Percentiles rank a stretch among this genome's conserved stretches.
Evolutionary conservation across 2,329 filamentous ascomycete genomes (phyloP).

Genomic region (Cadophora sp.): DNA sequence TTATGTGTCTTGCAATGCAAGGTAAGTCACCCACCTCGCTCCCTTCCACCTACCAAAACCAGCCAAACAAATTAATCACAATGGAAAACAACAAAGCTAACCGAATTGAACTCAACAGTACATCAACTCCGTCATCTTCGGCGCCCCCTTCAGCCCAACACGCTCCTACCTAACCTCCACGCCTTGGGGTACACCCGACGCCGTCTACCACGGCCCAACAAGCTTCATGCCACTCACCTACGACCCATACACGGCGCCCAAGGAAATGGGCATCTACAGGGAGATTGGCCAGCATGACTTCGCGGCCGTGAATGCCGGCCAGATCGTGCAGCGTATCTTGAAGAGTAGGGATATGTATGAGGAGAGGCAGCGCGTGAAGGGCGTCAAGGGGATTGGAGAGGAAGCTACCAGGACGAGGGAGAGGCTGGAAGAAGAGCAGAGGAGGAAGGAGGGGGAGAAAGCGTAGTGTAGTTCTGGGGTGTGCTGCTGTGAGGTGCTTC

Average conservation of each 20-base stretch:
- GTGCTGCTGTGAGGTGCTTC: too few relatives aligned
- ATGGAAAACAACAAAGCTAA: neutral
- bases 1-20: slow-evolving; percentile 95
- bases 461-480: neutral
- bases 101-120: slow-evolving; percentile 60
- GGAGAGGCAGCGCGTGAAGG: slow-evolving; percentile 88
- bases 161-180: slow-evolving; percentile 76
- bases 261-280: slow-evolving; percentile 82
- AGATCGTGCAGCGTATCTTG: slow-evolving; percentile 91
- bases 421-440: slow-evolving; percentile 57
- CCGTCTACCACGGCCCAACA: slow-evolving; percentile 96
- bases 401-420: slow-evolving; percentile 68
- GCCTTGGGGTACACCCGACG: slow-evolving; percentile 76
- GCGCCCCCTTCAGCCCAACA: slow-evolving; percentile 87
- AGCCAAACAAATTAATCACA: neutral
- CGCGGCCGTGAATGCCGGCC: slow-evolving; percentile 85
- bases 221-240: slow-evolving; percentile 72
- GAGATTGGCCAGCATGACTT: slow-evolving; percentile 81
- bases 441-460: slow-evolving; percentile 37
- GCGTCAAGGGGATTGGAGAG: slow-evolving; percentile 83
- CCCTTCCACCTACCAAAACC: neutral
- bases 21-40: slow-evolving; percentile 55
- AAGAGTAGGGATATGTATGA: slow-evolving; percentile 88
- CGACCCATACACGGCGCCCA: slow-evolving; percentile 82
- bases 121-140: slow-evolving; percentile 86